Conservation (phyloP, 2,329 filamentous ascomycete genomes). For the Verruconis gallopava region DNA sequence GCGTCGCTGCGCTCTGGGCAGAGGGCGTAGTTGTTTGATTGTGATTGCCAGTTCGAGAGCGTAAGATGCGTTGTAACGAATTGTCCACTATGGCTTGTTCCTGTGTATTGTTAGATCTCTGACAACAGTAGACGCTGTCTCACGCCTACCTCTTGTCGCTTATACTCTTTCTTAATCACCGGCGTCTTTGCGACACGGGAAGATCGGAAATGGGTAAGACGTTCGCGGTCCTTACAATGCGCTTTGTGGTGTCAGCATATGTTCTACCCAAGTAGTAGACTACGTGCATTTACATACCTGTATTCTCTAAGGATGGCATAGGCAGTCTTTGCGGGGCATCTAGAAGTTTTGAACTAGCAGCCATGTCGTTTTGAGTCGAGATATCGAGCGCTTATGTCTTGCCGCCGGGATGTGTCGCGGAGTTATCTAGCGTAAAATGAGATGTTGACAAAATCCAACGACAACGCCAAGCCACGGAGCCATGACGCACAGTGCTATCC, state of each 20-base stretch:
- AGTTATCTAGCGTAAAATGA: slow-evolving; percentile 13
- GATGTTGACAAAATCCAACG: slow-evolving; percentile 10
- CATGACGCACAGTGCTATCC: slow-evolving; percentile 10
- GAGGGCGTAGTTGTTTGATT: slow-evolving; percentile 10
- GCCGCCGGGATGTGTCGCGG: slow-evolving; percentile 11
- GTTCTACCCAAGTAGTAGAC: slow-evolving; percentile 5
- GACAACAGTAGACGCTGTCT: slow-evolving; percentile 9
- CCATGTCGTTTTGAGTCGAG: slow-evolving; percentile 12
- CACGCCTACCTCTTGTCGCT: slow-evolving; percentile 10
- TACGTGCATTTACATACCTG: slow-evolving; percentile 9
- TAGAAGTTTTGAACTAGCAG: slow-evolving; percentile 12
- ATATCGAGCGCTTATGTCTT: slow-evolving; percentile 13
- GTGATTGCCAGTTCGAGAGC: slow-evolving; percentile 10
- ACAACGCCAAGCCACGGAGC: slow-evolving; percentile 12
- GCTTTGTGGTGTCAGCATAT: slow-evolving; percentile 12
- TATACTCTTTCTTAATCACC: slow-evolving; percentile 11
- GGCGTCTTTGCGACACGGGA: slow-evolving; percentile 10
- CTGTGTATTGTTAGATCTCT: slow-evolving; percentile 10
- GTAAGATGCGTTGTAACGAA: slow-evolving; percentile 10
- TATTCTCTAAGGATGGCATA: slow-evolving; percentile 10
- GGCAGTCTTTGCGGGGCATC: slow-evolving; percentile 10
- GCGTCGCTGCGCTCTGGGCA: slow-evolving; percentile 10
- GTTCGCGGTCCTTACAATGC: slow-evolving; percentile 8
- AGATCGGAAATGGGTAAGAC: slow-evolving; percentile 7
- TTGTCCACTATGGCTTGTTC: slow-evolving; percentile 8